Conservation (phyloP, 305 asterid species). For the Fraxinus velutina region DNA sequence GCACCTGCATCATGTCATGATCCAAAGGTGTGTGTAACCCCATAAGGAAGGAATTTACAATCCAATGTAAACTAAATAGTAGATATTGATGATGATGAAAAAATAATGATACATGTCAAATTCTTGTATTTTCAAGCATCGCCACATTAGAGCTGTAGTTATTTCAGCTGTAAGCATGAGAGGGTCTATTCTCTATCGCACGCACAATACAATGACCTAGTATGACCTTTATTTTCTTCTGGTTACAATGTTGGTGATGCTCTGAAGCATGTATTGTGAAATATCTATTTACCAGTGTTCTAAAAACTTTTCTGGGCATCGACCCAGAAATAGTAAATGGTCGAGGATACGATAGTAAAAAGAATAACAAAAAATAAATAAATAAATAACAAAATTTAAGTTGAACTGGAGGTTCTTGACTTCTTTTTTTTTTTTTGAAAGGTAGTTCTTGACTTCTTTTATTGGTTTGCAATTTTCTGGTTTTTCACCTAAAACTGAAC, state of each 20-base stretch:
- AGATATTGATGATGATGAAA: neutral
- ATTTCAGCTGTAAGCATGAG: neutral
- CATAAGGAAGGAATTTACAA: neutral
- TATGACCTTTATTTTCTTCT: neutral
- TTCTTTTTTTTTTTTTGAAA: no score
- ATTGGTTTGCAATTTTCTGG: neutral
- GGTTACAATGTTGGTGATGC: neutral
- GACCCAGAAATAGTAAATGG: neutral
- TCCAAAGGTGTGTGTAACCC: neutral
- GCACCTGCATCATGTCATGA: neutral
- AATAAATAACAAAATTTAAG: neutral
- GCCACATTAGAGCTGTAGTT: slow-evolving; percentile 1
- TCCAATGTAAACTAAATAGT: neutral
- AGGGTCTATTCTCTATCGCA: neutral
- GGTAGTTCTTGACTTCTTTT: neutral
- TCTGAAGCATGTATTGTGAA: neutral
- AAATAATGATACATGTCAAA: neutral
- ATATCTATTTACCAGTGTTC: neutral
- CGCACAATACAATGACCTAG: neutral
- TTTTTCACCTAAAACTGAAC: neutral
- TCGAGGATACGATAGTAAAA: neutral
- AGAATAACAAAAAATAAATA: neutral
- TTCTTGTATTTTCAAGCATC: neutral
- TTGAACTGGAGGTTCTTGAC: neutral
- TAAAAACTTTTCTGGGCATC: neutral